A percentile compares a stretch with the other conserved stretches of the same genome.
Conservation (phyloP, 1,139 yeast species). For the Lipomyces yarrowii region DNA sequence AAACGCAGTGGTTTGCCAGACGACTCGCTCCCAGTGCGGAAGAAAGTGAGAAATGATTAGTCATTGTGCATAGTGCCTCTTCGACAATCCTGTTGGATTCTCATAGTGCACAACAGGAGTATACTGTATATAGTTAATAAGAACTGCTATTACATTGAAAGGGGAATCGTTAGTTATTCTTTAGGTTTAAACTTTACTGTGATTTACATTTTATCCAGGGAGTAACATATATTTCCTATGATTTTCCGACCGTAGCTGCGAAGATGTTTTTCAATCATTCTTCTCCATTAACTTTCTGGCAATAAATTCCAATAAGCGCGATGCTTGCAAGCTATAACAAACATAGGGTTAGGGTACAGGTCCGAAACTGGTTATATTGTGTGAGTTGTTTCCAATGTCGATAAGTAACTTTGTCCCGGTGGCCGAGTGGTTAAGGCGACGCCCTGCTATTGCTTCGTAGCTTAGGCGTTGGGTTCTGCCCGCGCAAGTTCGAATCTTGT, state of each 20-base stretch:
- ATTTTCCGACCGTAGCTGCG: too few relatives aligned
- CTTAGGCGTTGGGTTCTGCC: constrained; percentile 78
- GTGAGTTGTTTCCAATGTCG: too few relatives aligned
- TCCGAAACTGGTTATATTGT: too few relatives aligned
- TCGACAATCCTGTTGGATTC: neutral
- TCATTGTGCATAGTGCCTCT: neutral
- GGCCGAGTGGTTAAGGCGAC: constrained; percentile 91
- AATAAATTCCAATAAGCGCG: too few relatives aligned
- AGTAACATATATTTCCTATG: too few relatives aligned
- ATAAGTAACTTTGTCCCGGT: constrained; percentile 52
- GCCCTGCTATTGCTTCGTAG: constrained; percentile 65
- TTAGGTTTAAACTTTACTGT: too few relatives aligned
- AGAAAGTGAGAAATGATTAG: constrained; percentile 22
- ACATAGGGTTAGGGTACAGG: too few relatives aligned
- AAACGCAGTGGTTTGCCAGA: constrained; percentile 29
- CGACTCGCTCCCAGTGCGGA: constrained; percentile 24
- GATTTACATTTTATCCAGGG: too few relatives aligned
- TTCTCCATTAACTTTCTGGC: too few relatives aligned
- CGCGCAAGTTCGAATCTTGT: constrained; percentile 91
- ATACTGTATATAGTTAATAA: neutral
- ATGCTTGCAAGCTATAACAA: too few relatives aligned
- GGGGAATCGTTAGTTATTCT: too few relatives aligned
- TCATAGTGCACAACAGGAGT: neutral
- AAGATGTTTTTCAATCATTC: too few relatives aligned
- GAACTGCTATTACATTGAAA: neutral